Evolutionary conservation across 768 basidiomycete genomes (phyloP).

Genomic region (Collybia mongolica): DNA sequence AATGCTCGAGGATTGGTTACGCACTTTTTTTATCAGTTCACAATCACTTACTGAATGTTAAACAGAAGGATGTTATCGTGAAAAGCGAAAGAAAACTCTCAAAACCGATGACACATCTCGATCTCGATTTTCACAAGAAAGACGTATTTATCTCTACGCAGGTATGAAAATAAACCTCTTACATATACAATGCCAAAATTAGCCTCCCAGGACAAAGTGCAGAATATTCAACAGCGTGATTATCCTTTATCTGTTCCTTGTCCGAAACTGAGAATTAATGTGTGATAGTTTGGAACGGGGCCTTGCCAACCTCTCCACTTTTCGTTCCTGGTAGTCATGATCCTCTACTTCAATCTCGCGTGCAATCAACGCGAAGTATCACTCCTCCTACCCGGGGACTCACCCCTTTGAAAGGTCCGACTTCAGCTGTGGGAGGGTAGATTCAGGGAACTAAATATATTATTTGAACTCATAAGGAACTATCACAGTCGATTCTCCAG

Average conservation of each 20-base stretch:
- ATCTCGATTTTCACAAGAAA: slow-evolving; percentile 16
- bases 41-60: background rate
- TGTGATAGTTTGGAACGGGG: no score
- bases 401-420: no score
- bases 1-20: slow-evolving; percentile 48
- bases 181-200: background rate
- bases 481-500: no score
- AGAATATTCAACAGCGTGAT: slow-evolving; percentile 22
- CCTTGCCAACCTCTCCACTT: slow-evolving; percentile 3
- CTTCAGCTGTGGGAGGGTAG: no score
- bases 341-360: no score
- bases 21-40: background rate
- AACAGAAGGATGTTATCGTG: slow-evolving; percentile 10
- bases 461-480: no score
- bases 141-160: slow-evolving; percentile 15
- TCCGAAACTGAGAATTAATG: no score
- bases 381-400: no score
- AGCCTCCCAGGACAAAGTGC: slow-evolving; percentile 19
- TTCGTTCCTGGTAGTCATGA: no score
- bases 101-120: slow-evolving; percentile 18
- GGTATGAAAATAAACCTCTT: slow-evolving; percentile 6
- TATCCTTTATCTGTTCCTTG: background rate
- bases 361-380: no score
- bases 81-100: slow-evolving; percentile 18
- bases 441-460: no score